Evolutionary conservation across 371 early-diverging fungal species (phyloP), one percentile per base, ranked within the genome.

Genomic region (Circinella umbellata): DNA sequence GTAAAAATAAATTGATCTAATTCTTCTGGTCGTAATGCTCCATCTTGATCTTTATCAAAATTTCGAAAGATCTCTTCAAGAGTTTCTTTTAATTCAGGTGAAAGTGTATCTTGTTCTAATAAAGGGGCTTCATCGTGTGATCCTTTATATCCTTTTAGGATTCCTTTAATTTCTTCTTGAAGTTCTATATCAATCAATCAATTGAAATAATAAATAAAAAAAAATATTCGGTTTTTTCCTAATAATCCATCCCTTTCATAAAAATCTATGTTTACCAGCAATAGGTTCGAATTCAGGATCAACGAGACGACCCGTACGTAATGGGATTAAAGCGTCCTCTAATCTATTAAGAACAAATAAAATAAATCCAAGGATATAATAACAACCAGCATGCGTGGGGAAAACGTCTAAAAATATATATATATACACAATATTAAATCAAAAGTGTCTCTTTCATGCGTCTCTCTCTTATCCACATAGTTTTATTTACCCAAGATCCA

Each of bases 41-140:
- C 85, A 75, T 89, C 89, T 18, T 64, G 55, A 63, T 89, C 89
- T 71, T 81, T 78, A 61, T 89, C 89, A 76, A 89, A 89, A 3
- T 34, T 66, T 34, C 77, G 67, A 72, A 89, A 89, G 18, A 89
- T 80, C 20, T 79, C 83, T 0, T 76, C 68, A 59, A 89, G 69
- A 1, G 82, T 86, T 9, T 78, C 71, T 46, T 73, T 71, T 55
- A 89, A 61, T 9, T 74, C 76, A 18, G 74, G 70, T 20, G 86
- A 83, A 6, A 89, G 70, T n/a, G 74, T 75, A 20, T 80, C 79
- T 36, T 73, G 64, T 13, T 80, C 74, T 18, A 89, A 57, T 39
- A 87, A 60, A 11, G 85, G 81, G 48, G 76, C 77, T 27, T 78
- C 85, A 10, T 81, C 81, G n/a, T 69, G 47, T 1, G 61, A 61